Percentiles rank a stretch among this genome's conserved stretches.
These are phyloP conservation scores for Raffaelea albimanens DNA, from an alignment of 2,329 filamentous ascomycete genomes.

Conservation along the genomic window DNA sequence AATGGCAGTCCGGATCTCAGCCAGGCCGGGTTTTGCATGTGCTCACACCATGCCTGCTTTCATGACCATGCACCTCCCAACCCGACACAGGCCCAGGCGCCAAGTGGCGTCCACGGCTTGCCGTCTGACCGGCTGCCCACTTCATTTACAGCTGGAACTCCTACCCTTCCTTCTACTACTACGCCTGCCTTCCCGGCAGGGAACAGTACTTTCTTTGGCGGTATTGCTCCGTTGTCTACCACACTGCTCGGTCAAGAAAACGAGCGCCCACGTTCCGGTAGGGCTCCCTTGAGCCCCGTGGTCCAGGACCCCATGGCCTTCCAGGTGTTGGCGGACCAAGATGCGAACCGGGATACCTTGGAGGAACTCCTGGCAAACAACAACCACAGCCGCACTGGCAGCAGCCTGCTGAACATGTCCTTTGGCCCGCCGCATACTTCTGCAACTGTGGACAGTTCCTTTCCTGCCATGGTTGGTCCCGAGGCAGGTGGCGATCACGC, in stretches of 20 bases:
- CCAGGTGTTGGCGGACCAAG: slow-evolving; percentile 26
- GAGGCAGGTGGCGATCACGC: background rate
- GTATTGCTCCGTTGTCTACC: slow-evolving; percentile 18
- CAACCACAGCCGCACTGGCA: background rate
- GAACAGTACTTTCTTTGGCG: background rate
- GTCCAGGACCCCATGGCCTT: slow-evolving; percentile 34
- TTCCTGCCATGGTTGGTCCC: slow-evolving; percentile 2
- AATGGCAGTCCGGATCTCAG: slow-evolving; percentile 17
- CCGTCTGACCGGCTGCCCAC: slow-evolving; percentile 7
- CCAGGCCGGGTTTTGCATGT: slow-evolving; percentile 49
- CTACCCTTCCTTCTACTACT: background rate
- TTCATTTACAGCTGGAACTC: slow-evolving; percentile 1
- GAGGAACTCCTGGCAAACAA: slow-evolving; percentile 17
- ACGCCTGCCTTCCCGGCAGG: background rate
- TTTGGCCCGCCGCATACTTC: slow-evolving; percentile 19
- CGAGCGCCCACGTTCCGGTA: slow-evolving; percentile 35
- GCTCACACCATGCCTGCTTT: slow-evolving; percentile 52
- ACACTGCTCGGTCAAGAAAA: slow-evolving; percentile 36
- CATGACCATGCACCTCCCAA: slow-evolving; percentile 36
- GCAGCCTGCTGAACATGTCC: background rate
- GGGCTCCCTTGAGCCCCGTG: slow-evolving; percentile 44
- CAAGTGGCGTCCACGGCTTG: background rate
- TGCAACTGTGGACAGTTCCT: slow-evolving; percentile 10
- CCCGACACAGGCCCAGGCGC: slow-evolving; percentile 16
- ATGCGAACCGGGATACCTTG: slow-evolving; percentile 20